Evolutionary conservation across 176 grass and related monocot species (phyloP).

Genomic region (Oryza australiensis): DNA sequence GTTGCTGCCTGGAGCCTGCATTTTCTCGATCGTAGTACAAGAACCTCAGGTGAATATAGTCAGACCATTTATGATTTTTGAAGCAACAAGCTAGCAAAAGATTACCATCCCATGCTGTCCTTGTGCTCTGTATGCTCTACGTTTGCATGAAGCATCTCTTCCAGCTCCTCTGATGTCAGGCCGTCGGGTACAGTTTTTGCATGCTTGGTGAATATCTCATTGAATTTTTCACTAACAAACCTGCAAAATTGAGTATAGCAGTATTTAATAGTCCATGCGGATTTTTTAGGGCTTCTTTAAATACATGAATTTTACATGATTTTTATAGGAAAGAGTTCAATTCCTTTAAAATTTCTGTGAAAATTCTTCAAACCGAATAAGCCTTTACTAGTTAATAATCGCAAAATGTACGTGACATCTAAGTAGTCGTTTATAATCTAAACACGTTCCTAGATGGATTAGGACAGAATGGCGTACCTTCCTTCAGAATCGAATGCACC

Average conservation of each 20-base stretch:
- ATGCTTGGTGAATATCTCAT: slow-evolving; percentile 70
- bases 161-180: slow-evolving; percentile 48
- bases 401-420: too few species aligned
- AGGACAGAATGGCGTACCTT: slow-evolving; percentile 28
- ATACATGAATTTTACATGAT: too few species aligned
- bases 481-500: slow-evolving; percentile 60
- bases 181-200: slow-evolving; percentile 40
- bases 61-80: not conserved
- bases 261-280: too few species aligned
- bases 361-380: too few species aligned
- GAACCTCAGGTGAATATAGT: not conserved
- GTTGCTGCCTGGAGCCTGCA: slow-evolving; percentile 42
- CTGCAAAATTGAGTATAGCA: not conserved
- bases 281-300: too few species aligned
- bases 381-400: too few species aligned
- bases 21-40: not conserved
- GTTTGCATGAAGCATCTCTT: slow-evolving; percentile 54
- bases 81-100: not conserved
- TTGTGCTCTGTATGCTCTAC: not conserved
- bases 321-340: too few species aligned
- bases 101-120: slow-evolving; percentile 56
- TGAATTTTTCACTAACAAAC: slow-evolving; percentile 61
- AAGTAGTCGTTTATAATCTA: too few species aligned
- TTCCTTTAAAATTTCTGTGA: too few species aligned
- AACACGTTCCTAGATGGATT: too few species aligned